Evolutionary conservation across 1,284 basidiomycete species (phyloP).

Genomic region (Leccinum solheimii): DNA sequence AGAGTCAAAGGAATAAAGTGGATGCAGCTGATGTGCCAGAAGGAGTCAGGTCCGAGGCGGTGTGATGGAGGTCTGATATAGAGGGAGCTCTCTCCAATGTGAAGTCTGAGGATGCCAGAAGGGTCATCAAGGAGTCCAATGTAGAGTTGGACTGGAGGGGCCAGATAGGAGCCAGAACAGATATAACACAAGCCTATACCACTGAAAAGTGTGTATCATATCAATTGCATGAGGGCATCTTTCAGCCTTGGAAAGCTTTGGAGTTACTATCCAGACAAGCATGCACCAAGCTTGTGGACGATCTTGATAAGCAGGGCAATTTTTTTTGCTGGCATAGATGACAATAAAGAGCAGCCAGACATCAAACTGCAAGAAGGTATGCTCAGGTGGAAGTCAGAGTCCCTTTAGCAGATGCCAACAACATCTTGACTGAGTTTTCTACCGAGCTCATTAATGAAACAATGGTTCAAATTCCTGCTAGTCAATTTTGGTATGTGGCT

Average conservation of each 20-base stretch:
- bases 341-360: neutral
- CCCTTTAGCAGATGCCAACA: rapidly evolving
- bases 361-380: constrained; percentile 3
- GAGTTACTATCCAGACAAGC: neutral
- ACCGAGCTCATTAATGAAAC: neutral
- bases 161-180: no score
- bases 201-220: constrained; percentile 16
- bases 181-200: constrained; percentile 13
- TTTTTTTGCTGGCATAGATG: neutral
- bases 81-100: no score
- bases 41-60: no score
- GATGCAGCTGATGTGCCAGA: no score
- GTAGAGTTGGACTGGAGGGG: no score
- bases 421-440: neutral
- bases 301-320: constrained; percentile 1
- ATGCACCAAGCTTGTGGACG: neutral
- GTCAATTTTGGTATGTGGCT: constrained; percentile 2
- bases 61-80: no score
- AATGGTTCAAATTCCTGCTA: constrained; percentile 5
- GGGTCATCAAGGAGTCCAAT: no score
- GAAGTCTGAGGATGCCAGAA: no score
- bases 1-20: no score
- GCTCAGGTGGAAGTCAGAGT: constrained; percentile 6
- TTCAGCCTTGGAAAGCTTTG: neutral
- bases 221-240: constrained; percentile 12